Conservation (phyloP, 2,329 filamentous ascomycete species). For the Neocatenulostroma microsporum region DNA sequence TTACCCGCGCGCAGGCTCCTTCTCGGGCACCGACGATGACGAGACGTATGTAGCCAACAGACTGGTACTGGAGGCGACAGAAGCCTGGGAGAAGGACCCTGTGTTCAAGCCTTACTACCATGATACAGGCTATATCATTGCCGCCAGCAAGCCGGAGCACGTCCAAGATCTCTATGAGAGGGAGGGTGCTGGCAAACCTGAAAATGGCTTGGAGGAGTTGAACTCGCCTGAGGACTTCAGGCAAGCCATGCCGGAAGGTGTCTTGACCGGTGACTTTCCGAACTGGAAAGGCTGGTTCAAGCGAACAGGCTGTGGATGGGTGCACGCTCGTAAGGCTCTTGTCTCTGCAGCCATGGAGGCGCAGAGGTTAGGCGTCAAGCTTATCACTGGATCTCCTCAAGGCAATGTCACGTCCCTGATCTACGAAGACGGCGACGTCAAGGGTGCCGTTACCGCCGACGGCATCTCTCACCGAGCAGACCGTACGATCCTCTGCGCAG, state of each 20-base stretch:
- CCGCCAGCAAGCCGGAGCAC: slow-evolving; percentile 26
- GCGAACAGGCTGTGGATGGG: slow-evolving; percentile 44
- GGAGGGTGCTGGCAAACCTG: slow-evolving; percentile 11
- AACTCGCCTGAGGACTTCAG: slow-evolving; percentile 41
- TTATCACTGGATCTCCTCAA: slow-evolving; percentile 36
- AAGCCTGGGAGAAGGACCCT: slow-evolving; percentile 39
- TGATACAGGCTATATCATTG: slow-evolving; percentile 41
- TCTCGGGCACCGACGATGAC: slow-evolving; percentile 22
- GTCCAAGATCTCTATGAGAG: slow-evolving; percentile 11
- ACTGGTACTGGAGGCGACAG: slow-evolving; percentile 30
- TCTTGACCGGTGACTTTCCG: slow-evolving; percentile 44
- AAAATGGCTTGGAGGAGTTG: slow-evolving; percentile 24
- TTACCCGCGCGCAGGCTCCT: slow-evolving; percentile 16
- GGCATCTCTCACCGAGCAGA: slow-evolving; percentile 36
- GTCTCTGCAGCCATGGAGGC: slow-evolving; percentile 40
- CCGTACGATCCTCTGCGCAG: slow-evolving; percentile 44
- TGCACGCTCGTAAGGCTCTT: slow-evolving; percentile 46
- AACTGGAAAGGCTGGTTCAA: slow-evolving; percentile 47
- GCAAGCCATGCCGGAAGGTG: slow-evolving; percentile 45
- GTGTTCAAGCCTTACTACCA: slow-evolving; percentile 40
- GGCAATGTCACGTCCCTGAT: slow-evolving; percentile 26
- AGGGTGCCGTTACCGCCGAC: slow-evolving; percentile 39
- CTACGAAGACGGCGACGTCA: slow-evolving; percentile 27
- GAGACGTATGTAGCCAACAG: slow-evolving; percentile 31
- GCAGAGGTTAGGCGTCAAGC: slow-evolving; percentile 39